These are phyloP conservation scores for Meripilus lineatus DNA, from an alignment of 1,284 basidiomycete species.

Conservation along the genomic window DNA sequence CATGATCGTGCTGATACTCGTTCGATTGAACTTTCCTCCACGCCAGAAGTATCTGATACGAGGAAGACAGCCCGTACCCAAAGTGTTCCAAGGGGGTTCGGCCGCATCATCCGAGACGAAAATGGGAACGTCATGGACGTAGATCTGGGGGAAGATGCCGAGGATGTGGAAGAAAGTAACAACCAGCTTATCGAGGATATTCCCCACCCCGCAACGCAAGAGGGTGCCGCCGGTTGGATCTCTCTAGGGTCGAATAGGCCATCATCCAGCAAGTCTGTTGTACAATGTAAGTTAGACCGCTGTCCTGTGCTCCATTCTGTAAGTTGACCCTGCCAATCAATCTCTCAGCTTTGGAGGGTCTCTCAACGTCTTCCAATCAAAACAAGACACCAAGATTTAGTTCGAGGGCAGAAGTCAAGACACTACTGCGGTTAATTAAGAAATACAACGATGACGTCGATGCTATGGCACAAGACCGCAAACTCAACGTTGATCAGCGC, in stretches of 20 bases:
- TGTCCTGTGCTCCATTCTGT: background rate
- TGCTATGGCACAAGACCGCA: constrained; percentile 77
- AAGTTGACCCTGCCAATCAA: constrained; percentile 33
- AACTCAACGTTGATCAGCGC: constrained; percentile 81
- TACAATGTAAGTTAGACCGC: constrained; percentile 28
- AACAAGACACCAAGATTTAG: constrained; percentile 53
- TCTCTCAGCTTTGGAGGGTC: constrained; percentile 36
- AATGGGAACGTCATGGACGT: constrained; percentile 78
- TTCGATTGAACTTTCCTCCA: constrained; percentile 6
- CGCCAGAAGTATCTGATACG: constrained; percentile 15
- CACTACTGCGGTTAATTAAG: constrained; percentile 63
- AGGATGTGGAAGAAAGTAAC: constrained; percentile 24
- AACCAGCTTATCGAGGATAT: constrained; percentile 23
- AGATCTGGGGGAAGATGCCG: constrained; percentile 59
- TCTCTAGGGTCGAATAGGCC: constrained; percentile 22
- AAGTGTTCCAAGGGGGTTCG: constrained; percentile 66
- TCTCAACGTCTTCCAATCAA: too few relatives aligned
- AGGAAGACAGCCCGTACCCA: constrained; percentile 3
- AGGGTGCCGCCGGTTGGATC: constrained; percentile 31
- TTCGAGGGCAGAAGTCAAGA: constrained; percentile 66
- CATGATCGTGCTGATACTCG: constrained; percentile 9
- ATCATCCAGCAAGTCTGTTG: constrained; percentile 21
- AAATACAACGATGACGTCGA: constrained; percentile 74
- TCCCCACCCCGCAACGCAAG: constrained; percentile 19
- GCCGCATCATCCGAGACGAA: constrained; percentile 82